Evolutionary conservation across 2,329 filamentous ascomycete genomes (phyloP), one percentile per base, ranked within the genome.

Genomic region (Fonsecaea erecta): DNA sequence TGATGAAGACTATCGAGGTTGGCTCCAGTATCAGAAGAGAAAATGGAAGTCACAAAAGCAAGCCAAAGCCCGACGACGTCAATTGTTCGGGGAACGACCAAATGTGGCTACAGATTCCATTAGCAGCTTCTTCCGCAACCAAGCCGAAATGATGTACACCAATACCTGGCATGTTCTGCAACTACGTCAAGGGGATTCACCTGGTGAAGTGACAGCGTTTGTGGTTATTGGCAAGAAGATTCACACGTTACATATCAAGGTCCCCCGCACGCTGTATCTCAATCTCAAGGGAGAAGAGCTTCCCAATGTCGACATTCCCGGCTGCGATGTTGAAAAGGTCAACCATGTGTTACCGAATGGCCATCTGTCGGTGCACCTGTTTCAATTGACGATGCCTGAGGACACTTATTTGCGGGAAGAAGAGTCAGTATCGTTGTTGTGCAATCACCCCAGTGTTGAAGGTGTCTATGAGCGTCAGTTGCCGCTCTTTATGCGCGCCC

Each of bases 21-120:
- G 96, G 82, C 77, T 99, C 60, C 85, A 90, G 74, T 98, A 98
- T 74, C 95, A 99, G 76, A 99, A 99, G 78, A 88, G 93, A 80
- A 99, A 99, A 78, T 99, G 95, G 95, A 97, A 94, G 80, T 90
- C 98, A 40, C 95, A 99, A 76, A 96, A 93, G 74, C 90, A 96
- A 75, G 93, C 94, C 35, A 88, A 95, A 24, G 84, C 89, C 66
- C 88, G 94, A 51, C 86, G 96, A 69, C 87, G 94, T 55, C 95
- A 99, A 75, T 82, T 99, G 0, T 99, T 99, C 73, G 95, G 95
- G 65, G 94, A 99, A 73, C 89, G 90, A 63, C 86, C 88, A 11
- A 83, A 82, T 55, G 81, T 85, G 71, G 80, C 84, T 14, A 82
- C 83, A 1, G 86, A 89, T 74, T 83, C 84, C 0, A 82, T 90